Evolutionary conservation across 306 rosid species (phyloP), one percentile per base, ranked within the genome.

Genomic region (Malus fusca): DNA sequence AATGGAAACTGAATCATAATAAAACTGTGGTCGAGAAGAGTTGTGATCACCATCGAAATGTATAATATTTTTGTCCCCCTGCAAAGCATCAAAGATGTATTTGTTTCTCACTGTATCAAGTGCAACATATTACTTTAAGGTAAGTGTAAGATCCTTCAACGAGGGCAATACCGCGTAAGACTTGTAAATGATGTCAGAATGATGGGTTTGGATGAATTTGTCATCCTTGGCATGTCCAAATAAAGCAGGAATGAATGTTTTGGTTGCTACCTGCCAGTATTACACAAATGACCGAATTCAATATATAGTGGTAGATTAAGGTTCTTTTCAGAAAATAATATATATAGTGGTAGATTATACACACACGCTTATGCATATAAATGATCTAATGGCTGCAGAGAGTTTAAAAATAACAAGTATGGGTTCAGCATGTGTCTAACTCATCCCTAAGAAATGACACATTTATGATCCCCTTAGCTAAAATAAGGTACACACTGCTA

Each of bases 41-140:
- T 95, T 95, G 83, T 95, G 99, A 87, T 95, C 99, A 53, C 99
- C 99, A 46, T 87, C 92, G 79, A 95, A 92, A 66, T 88, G 90
- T 68, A 90, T 84, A 75, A 88, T 79, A 81, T 90, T 92, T 87
- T 92, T 95, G 74, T 90, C 92, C 68, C 97, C 99, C 99, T 95
- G 83, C 80, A 74, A 56, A 85, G 69, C 75, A 74, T 77, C 69
- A 82, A 81, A 77, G 59, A 51, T 22, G 62, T 56, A 31, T 56
- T 75, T 64, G 83, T 77, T 72, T 44, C 48, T 25, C 69, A 74
- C 51, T 46, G 48, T 37, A 51, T 66, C 75, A 72, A 66, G 25
- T 8, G 28, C 25, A 56, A n/a, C 62, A 30, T 60, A 71, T 44
- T 55, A 72, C 44, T 66, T 81, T 26, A 8, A 18, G 5, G 35